A percentile compares a stretch with the other conserved stretches of the same genome.
phyloP scores from a whole-genome alignment of 495 filamentous ascomycete genomes.

The Terfezia boudieri region DNA sequence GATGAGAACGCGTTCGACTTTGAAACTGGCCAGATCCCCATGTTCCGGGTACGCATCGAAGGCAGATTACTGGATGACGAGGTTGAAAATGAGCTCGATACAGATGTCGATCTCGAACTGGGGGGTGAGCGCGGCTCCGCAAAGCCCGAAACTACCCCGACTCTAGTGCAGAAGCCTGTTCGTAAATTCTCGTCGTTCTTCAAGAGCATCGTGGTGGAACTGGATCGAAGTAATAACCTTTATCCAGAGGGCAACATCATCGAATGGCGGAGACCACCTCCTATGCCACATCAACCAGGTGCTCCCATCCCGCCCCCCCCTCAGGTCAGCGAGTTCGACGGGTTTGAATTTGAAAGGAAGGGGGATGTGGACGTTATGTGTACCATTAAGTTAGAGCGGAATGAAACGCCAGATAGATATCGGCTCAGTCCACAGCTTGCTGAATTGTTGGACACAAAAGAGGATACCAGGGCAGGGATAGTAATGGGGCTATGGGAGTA shows the following conservation, averaged over 20 bases:
- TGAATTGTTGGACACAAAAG: conserved; percentile 64
- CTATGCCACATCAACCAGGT: conserved; percentile 31
- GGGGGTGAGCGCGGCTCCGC: conserved; percentile 22
- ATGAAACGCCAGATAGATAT: conserved; percentile 70
- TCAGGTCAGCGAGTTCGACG: conserved; percentile 60
- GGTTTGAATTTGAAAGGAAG: conserved; percentile 70
- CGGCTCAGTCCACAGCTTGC: conserved; percentile 55
- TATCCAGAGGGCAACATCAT: conserved; percentile 21
- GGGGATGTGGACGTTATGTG: conserved; percentile 85
- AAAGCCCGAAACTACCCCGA: conserved; percentile 9
- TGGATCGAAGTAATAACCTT: conserved; percentile 37
- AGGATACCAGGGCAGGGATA: conserved; percentile 66
- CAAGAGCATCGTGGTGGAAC: conserved; percentile 72
- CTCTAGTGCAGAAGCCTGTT: conserved; percentile 18
- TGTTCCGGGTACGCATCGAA: conserved; percentile 81
- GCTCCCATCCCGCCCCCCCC: conserved; percentile 34
- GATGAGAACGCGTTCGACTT: conserved; percentile 56
- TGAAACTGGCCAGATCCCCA: conserved; percentile 39
- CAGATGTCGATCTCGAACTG: conserved; percentile 38
- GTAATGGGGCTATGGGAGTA: conserved; percentile 92
- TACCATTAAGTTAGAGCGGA: conserved; percentile 63
- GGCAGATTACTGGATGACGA: conserved; percentile 68
- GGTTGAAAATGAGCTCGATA: conserved; percentile 21
- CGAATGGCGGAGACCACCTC: conserved; percentile 24
- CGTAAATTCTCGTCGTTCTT: conserved; percentile 79